These are phyloP conservation scores for Lentinula sp. DNA, from an alignment of 768 basidiomycete genomes.

Conservation along the genomic window DNA sequence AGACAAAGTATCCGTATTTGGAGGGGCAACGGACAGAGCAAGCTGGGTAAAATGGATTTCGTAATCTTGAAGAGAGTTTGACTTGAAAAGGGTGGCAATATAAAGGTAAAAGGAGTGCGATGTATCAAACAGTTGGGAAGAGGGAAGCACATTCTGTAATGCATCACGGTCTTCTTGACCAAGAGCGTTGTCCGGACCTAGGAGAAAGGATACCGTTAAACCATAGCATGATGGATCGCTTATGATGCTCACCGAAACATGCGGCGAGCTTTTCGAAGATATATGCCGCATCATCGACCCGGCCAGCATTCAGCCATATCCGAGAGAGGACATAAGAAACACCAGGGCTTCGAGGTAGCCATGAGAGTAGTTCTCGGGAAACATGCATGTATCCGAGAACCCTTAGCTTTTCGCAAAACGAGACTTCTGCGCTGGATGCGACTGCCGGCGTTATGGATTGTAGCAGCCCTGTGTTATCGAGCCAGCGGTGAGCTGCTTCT, in stretches of 20 bases:
- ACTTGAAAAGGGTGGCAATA: conserved; percentile 68
- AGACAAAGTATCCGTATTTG: conserved; percentile 49
- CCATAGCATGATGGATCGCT: conserved; percentile 7
- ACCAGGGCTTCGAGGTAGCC: conserved; percentile 76
- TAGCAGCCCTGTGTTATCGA: conserved; percentile 61
- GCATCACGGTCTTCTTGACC: conserved; percentile 58
- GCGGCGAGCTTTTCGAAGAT: conserved; percentile 71
- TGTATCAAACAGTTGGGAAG: conserved; percentile 47
- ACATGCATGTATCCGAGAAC: conserved; percentile 54
- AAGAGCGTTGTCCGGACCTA: conserved; percentile 44
- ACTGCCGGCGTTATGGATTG: conserved; percentile 63
- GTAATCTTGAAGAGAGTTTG: conserved; percentile 43
- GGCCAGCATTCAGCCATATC: conserved; percentile 59
- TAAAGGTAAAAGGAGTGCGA: conserved; percentile 76
- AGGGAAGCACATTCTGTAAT: conserved; percentile 55
- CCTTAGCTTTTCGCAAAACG: conserved; percentile 67
- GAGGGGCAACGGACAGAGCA: conserved; percentile 66
- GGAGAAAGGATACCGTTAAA: conserved; percentile 10
- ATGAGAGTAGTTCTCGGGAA: conserved; percentile 60
- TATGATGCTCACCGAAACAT: conserved; percentile 55
- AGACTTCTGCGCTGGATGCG: conserved; percentile 61
- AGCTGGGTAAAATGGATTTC: conserved; percentile 74
- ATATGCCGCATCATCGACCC: conserved; percentile 66
- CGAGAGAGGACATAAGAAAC: conserved; percentile 68
- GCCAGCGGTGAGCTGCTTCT: conserved; percentile 61